Conservation (phyloP, 441 rosid species). For the Iberis amara region DNA sequence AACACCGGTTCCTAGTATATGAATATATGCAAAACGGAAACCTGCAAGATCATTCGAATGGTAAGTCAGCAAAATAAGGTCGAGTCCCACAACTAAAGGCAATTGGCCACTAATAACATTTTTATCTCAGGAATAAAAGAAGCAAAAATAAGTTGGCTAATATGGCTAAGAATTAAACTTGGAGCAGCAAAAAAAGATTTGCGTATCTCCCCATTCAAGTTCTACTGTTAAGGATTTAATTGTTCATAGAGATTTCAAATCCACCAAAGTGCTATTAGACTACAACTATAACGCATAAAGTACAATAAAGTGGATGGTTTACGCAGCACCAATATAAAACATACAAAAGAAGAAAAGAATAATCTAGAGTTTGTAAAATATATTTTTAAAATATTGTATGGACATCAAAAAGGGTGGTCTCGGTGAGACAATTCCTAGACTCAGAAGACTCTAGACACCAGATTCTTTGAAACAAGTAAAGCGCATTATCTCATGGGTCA, state of each 20-base stretch:
- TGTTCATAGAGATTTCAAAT: conserved; percentile 88
- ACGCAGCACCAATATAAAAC: conserved; percentile 3
- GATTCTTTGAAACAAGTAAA: conserved; percentile 28
- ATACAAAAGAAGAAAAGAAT: conserved; percentile 2
- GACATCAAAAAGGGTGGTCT: conserved; percentile 67
- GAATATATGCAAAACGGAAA: conserved; percentile 87
- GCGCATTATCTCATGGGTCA: conserved; percentile 27
- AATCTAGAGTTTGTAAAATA: not conserved
- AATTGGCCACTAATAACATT: conserved; percentile 8
- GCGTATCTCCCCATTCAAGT: conserved; percentile 78
- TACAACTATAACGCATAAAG: conserved; percentile 55
- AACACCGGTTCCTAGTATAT: conserved; percentile 83
- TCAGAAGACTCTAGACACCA: conserved; percentile 46
- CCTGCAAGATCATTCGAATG: conserved; percentile 90
- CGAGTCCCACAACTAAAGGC: not conserved
- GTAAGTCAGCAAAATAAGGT: conserved; percentile 36
- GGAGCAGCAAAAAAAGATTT: conserved; percentile 83
- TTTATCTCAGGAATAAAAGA: conserved; percentile 58
- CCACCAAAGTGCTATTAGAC: conserved; percentile 75
- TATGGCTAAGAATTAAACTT: conserved; percentile 71
- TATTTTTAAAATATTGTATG: too few relatives aligned
- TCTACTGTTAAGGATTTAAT: conserved; percentile 79
- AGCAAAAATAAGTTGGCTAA: conserved; percentile 73
- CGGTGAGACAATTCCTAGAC: conserved; percentile 45
- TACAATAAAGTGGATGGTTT: not conserved